Evolutionary conservation across 2,329 filamentous ascomycete species (phyloP), one percentile per base, ranked within the genome.

Genomic region (Pyrenochaeta sp.): DNA sequence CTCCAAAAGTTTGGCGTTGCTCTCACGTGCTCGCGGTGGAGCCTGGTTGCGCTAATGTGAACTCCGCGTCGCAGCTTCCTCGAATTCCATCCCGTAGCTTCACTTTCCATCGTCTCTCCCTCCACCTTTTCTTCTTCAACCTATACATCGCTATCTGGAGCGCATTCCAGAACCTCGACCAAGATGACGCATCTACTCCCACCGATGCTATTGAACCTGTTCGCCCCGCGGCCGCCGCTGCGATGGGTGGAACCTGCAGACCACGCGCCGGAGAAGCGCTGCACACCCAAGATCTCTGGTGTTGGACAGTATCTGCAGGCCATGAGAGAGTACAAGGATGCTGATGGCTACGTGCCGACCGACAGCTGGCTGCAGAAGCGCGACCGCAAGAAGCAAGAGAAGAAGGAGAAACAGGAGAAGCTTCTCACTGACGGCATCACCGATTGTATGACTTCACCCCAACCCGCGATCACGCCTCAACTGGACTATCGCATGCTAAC

Each of bases 151-250:
- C 66, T 50, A 56, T 54, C 66, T 67, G 64, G 68, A 66, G 68
- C 67, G 66, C 65, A 79, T 76, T 81, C 72, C 66, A 68, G 74
- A 50, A 34, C 50, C n/a, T 5, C 46, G 44, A 13, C 71, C 66
- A 71, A 51, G 71, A 99, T 98, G 95, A 98, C 95, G 50, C 94
- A 97, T 85, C 95, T 96, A 81, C 90, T 99, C 22, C 94, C 95
- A 57, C 92, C 91, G 54, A 94, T 96, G 77, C 86, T 98, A 58
- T 86, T 98, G 71, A 91, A 91, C 80, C 91, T 98, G 68, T 99
- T 99, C 82, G 91, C 94, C 80, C 92, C 95, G 76, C 91, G 95
- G 59, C 95, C 95, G 69, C 91, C 94, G 58, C 83, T 98, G 76
- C 91, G 93, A 79, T 98, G 92, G 85, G 88, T 97, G 59, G 90